phyloP scores from a whole-genome alignment of 2,329 filamentous ascomycete genomes.

The Apiospora phragmitis region DNA sequence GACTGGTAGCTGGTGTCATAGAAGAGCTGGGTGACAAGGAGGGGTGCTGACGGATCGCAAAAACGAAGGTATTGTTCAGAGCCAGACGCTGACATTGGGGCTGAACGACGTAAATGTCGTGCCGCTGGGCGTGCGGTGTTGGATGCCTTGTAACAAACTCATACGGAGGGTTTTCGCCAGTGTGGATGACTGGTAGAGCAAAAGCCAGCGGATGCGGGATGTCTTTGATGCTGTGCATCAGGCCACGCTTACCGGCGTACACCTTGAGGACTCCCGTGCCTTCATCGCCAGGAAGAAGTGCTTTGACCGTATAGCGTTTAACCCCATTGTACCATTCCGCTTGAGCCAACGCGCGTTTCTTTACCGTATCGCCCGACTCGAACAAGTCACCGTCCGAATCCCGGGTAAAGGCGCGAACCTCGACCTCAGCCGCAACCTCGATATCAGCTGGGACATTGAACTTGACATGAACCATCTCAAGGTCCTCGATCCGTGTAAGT shows the following conservation, averaged over 20 bases:
- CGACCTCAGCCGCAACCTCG: conserved; percentile 89
- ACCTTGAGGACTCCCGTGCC: conserved; percentile 85
- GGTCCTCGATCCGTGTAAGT: conserved; percentile 78
- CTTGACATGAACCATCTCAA: conserved; percentile 90
- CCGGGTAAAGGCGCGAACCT: conserved; percentile 75
- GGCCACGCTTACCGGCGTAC: conserved; percentile 88
- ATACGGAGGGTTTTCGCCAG: conserved; percentile 89
- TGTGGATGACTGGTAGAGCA: conserved; percentile 85
- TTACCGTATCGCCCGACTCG: conserved; percentile 84
- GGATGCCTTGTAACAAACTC: conserved; percentile 92
- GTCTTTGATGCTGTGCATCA: conserved; percentile 97
- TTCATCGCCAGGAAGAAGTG: conserved; percentile 86
- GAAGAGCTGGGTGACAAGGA: conserved; percentile 43
- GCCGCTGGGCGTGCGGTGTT: conserved; percentile 93
- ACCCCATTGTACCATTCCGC: conserved; percentile 85
- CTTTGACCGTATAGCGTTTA: conserved; percentile 94
- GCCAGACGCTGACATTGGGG: conserved; percentile 88
- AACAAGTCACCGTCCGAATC: conserved; percentile 91
- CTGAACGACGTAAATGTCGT: conserved; percentile 95
- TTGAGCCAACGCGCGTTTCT: conserved; percentile 85
- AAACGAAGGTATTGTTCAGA: conserved; percentile 97
- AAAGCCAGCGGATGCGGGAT: conserved; percentile 92
- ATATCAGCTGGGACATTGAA: conserved; percentile 86
- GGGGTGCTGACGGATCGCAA: conserved; percentile 90
- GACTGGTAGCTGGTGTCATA: conserved; percentile 48